Evolutionary conservation across 805 yeast species (phyloP).

Genomic region (Cyberlindnera suaveolens): DNA sequence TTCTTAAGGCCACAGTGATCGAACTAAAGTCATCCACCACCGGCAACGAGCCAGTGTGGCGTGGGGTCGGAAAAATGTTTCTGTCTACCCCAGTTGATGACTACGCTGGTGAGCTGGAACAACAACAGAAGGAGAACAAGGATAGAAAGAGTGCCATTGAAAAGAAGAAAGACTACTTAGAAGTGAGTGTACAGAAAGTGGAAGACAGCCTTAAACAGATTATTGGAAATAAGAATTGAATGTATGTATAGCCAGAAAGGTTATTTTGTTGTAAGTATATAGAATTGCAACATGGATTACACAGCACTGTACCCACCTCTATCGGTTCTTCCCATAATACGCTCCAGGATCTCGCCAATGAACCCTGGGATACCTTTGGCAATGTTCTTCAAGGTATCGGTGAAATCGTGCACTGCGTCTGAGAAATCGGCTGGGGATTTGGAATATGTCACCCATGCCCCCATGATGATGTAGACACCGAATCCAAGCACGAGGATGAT

Average conservation of each 20-base stretch:
- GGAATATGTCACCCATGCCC: slow-evolving; percentile 71
- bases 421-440: slow-evolving; percentile 63
- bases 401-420: slow-evolving; percentile 66
- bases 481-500: slow-evolving; percentile 64
- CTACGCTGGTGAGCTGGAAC: slow-evolving; percentile 42
- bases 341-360: slow-evolving; percentile 58
- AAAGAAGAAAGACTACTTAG: slow-evolving; percentile 67
- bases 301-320: slow-evolving; percentile 96
- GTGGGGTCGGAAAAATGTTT: slow-evolving; percentile 79
- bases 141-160: slow-evolving; percentile 56
- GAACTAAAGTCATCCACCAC: slow-evolving; percentile 38
- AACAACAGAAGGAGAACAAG: slow-evolving; percentile 46
- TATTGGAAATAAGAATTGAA: background rate
- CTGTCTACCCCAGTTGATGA: slow-evolving; percentile 35
- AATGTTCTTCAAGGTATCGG: slow-evolving; percentile 59
- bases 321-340: slow-evolving; percentile 53
- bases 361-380: slow-evolving; percentile 59
- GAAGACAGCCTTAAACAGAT: slow-evolving; percentile 41
- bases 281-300: slow-evolving; percentile 24
- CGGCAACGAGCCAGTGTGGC: slow-evolving; percentile 59
- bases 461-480: slow-evolving; percentile 65
- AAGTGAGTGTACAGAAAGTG: slow-evolving; percentile 73
- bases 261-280: background rate
- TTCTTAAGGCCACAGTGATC: slow-evolving; percentile 36
- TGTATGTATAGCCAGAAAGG: background rate